A percentile compares a stretch with the other conserved stretches of the same genome.
Conservation (phyloP, 1,284 basidiomycete species). For the Heterobasidion occidentale region DNA sequence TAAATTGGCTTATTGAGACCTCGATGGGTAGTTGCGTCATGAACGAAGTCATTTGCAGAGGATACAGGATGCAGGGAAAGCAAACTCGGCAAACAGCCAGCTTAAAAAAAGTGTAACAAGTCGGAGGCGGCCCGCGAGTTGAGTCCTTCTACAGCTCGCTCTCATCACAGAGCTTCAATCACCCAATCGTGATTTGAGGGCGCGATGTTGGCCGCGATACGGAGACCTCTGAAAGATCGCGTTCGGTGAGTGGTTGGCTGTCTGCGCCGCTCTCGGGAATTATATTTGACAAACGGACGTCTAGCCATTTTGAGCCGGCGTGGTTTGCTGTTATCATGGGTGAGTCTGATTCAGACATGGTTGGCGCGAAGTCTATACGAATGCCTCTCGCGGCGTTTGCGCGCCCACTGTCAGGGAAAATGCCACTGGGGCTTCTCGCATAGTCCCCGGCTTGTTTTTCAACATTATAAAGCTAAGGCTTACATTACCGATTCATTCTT, state of each 20-base stretch:
- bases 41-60: too few relatives aligned
- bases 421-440: not conserved
- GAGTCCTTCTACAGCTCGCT: not conserved
- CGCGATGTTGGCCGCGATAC: not conserved
- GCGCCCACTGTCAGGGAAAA: not conserved
- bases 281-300: not conserved
- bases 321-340: slow-evolving; percentile 51
- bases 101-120: too few relatives aligned
- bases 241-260: not conserved
- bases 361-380: too few relatives aligned
- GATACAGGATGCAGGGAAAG: too few relatives aligned
- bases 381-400: too few relatives aligned
- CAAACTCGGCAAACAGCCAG: too few relatives aligned
- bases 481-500: not conserved
- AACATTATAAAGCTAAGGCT: not conserved
- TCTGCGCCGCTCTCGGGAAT: too few relatives aligned
- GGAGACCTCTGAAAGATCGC: not conserved
- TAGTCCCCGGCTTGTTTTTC: not conserved
- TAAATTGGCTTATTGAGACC: too few relatives aligned
- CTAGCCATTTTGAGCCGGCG: slow-evolving; percentile 35
- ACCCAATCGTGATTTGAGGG: not conserved
- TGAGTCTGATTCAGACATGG: slow-evolving; percentile 13
- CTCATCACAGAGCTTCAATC: not conserved
- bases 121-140: too few relatives aligned
- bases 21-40: too few relatives aligned